These are phyloP conservation scores for Auriculariales sp. DNA, from an alignment of 768 basidiomycete genomes.

Conservation along the genomic window DNA sequence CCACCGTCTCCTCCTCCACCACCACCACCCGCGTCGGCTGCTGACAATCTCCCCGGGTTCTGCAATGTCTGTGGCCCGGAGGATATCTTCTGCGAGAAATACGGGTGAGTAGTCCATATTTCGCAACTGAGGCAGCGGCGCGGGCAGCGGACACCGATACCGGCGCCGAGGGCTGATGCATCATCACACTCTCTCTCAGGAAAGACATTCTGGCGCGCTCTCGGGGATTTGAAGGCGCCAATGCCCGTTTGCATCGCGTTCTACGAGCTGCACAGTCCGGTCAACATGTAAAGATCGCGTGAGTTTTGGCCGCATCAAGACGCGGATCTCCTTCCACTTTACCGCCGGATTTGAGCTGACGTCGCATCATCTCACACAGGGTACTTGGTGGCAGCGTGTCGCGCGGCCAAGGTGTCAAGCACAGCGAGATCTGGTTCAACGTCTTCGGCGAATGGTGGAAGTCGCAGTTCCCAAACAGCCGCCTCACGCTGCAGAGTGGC, in stretches of 20 bases:
- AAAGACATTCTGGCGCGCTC: slow-evolving; percentile 7
- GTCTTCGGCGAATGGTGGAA: slow-evolving; percentile 2
- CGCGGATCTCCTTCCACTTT: no score
- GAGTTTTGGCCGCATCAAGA: no score
- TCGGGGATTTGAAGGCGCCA: slow-evolving; percentile 7
- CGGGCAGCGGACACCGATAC: no score
- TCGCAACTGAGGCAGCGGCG: not conserved
- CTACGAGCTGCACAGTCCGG: not conserved
- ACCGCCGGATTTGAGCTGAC: not conserved
- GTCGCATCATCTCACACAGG: slow-evolving; percentile 1
- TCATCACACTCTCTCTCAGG: not conserved
- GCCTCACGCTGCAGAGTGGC: slow-evolving; percentile 5
- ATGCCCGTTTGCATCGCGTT: slow-evolving; percentile 4
- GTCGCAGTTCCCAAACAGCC: slow-evolving; percentile 3
- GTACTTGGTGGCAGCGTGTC: slow-evolving; percentile 5
- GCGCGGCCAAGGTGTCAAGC: slow-evolving; percentile 5
- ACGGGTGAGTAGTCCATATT: not conserved
- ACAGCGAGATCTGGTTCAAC: slow-evolving; percentile 3
- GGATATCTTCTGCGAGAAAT: not conserved
- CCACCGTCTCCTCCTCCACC: no score
- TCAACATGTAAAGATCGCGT: not conserved
- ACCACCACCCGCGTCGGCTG: no score
- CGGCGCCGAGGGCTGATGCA: no score
- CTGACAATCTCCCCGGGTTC: no score
- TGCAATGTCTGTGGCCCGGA: not conserved